These are phyloP conservation scores for Aphanoascus verrucosus DNA, from an alignment of 2,329 filamentous ascomycete genomes.

Conservation along the genomic window DNA sequence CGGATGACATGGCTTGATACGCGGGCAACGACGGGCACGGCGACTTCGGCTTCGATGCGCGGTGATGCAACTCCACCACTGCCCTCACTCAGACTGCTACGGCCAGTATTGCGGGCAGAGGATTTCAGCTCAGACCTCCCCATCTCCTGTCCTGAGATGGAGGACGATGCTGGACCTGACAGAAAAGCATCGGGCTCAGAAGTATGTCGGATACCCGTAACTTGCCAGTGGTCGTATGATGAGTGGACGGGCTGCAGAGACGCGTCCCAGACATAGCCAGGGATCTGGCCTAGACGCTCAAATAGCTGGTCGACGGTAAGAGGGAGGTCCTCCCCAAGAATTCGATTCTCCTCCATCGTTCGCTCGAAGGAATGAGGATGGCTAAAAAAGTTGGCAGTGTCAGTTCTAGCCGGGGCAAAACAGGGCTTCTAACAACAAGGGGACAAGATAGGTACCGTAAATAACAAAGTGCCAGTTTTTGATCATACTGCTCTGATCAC, in stretches of 20 bases:
- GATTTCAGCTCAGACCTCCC: conserved; percentile 34
- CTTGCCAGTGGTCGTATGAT: conserved; percentile 84
- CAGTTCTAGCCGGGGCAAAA: neutral
- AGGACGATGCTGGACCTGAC: conserved; percentile 28
- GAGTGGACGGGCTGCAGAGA: conserved; percentile 40
- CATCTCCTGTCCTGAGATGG: conserved; percentile 35
- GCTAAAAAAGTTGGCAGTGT: neutral
- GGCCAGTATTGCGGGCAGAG: conserved; percentile 36
- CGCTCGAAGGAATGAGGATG: neutral
- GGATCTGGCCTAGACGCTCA: conserved; percentile 60
- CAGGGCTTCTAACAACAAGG: neutral
- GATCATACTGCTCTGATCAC: neutral
- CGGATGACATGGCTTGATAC: conserved; percentile 72
- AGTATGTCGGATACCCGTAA: conserved; percentile 48
- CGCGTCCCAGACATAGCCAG: conserved; percentile 69
- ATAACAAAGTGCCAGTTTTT: neutral
- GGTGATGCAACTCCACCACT: conserved; percentile 36
- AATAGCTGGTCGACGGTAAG: conserved; percentile 57
- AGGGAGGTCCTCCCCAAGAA: conserved; percentile 39
- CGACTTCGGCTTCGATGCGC: conserved; percentile 31
- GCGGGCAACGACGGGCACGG: conserved; percentile 63
- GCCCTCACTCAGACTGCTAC: conserved; percentile 43
- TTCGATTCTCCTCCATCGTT: conserved; percentile 22
- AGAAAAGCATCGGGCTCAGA: conserved; percentile 32
- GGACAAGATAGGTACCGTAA: neutral